Evolutionary conservation across 1,284 basidiomycete species (phyloP), one percentile per base, ranked within the genome.

Genomic region (Ceratobasidium sp.): DNA sequence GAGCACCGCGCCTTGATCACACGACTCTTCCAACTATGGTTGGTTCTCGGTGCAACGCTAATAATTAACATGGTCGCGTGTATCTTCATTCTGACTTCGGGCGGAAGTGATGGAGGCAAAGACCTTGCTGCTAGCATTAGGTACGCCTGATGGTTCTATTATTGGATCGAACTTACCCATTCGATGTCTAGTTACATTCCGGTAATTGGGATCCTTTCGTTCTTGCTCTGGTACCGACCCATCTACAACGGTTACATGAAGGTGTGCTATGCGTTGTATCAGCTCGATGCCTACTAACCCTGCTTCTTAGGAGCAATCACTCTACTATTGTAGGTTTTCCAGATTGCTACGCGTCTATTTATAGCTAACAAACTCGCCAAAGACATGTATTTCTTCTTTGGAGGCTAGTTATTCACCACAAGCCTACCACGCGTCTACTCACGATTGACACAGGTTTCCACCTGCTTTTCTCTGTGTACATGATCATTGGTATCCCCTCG

Each of bases 161-260:
- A 72, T 75, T n/a, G 73, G 74, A 0, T 62, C 9, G 63, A 73
- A 33, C 73, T 77, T 69, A 63, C 72, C 60, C 58, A 74, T 48
- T 49, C 23, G 46, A 51, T 42, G 72, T 49, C 30, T 76, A 93
- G 94, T 72, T 97, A 98, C 79, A 76, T 96, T 53, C 85, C 93
- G 63, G 83, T 98, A 74, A 96, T 99, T 78, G 82, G 87, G 6
- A 81, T 87, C 54, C 81, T 89, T 54, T 95, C 94, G 42, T 98
- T 98, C 83, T 83, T 96, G 76, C 84, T 94, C 72, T 98, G 95
- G 95, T 95, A 95, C 80, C 87, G 94, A 77, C 96, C 96, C 1
- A 91, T 96, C 78, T 98, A 98, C 84, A 96, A 96, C 77, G 96
- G 92, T 60, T 95, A 95, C 83, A 94, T 95, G 90, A 96, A 97